Evolutionary conservation across 1,139 yeast species (phyloP).

Genomic region (Geotrichum reessii): DNA sequence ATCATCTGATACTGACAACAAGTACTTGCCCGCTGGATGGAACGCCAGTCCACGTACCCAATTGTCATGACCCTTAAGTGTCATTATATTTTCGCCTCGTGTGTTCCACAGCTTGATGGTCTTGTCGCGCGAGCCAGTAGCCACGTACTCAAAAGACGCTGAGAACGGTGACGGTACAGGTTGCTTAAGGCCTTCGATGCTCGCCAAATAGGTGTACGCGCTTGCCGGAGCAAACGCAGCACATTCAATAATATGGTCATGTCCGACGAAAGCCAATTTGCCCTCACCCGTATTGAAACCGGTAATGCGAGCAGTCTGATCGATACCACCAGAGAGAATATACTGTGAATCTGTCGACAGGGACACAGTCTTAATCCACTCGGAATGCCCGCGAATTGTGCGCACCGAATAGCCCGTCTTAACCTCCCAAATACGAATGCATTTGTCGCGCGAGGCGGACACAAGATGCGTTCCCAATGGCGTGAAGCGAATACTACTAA

Average conservation of each 20-base stretch:
- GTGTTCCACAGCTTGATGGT: constrained; percentile 72
- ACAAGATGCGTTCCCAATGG: constrained; percentile 46
- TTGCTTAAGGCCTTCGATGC: constrained; percentile 36
- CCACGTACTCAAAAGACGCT: constrained; percentile 40
- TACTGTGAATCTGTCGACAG: constrained; percentile 50
- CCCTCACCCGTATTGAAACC: constrained; percentile 64
- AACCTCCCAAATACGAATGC: constrained; percentile 74
- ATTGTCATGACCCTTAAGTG: constrained; percentile 69
- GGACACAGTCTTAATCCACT: constrained; percentile 77
- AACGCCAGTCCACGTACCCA: constrained; percentile 73
- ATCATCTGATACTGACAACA: constrained; percentile 78
- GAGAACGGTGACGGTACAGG: constrained; percentile 26
- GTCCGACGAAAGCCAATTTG: constrained; percentile 63
- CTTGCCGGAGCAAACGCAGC: constrained; percentile 59
- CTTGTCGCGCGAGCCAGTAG: constrained; percentile 80
- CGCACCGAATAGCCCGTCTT: constrained; percentile 60
- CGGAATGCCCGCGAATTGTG: constrained; percentile 73
- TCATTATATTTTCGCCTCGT: constrained; percentile 54
- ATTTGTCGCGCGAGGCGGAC: constrained; percentile 71
- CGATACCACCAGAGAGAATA: constrained; percentile 73
- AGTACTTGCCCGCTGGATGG: constrained; percentile 70
- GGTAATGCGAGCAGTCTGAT: constrained; percentile 63
- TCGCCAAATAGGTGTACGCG: constrained; percentile 49
- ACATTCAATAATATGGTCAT: constrained; percentile 77
- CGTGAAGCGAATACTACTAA: constrained; percentile 58